Base-by-base conservation (phyloP, 306 rosid species). In the Fagus crenata region DNA sequence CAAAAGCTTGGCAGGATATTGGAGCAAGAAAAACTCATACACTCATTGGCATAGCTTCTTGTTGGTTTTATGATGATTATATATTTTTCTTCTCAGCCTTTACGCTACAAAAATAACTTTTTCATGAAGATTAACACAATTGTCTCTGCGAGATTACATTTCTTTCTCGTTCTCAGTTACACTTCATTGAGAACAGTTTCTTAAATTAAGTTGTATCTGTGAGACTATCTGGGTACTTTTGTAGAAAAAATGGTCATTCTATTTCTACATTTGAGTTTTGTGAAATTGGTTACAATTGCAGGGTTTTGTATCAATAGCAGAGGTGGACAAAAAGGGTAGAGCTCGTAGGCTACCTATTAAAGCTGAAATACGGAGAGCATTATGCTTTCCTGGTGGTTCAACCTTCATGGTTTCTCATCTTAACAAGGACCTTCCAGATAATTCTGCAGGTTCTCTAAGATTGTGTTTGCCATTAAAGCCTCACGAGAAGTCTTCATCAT, bases 341-440 rank as follows among this genome's bases (percentile, higher is more conserved):
- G 83, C 88, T 74, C 87, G 87, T 46, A 89, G 86, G 84, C 71
- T 90, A n/a, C 96, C 97, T 58, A 78, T 93, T 73, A 91, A 84
- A 87, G 88, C 98, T 71, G 89, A 77, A 77, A 87, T 93, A 82
- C 91, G 92, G 43, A 86, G 81, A 87, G 85, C 93, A 55, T 85
- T 93, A 86, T 91, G 97, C 87, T 86, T 93, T 81, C 98, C 92
- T 13, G 98, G 98, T 58, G 96, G 96, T 75, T 91, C 98, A 53
- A 90, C 96, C 55, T 93, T 93, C 85, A 90, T 93, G 98, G 78
- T 89, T 87, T 87, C 84, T 74, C 89, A 89, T 86, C 86, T 91
- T 76, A 83, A 61, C 86, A 80, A 78, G 51, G 93, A 83, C 12
- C 72, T 53, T 73, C 61, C 83, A 72, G 83, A 73, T 70, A 79